A percentile compares a stretch with the other conserved stretches of the same genome.
phyloP scores from a whole-genome alignment of 2,329 filamentous ascomycete species.

The Aspergillus brasiliensis region DNA sequence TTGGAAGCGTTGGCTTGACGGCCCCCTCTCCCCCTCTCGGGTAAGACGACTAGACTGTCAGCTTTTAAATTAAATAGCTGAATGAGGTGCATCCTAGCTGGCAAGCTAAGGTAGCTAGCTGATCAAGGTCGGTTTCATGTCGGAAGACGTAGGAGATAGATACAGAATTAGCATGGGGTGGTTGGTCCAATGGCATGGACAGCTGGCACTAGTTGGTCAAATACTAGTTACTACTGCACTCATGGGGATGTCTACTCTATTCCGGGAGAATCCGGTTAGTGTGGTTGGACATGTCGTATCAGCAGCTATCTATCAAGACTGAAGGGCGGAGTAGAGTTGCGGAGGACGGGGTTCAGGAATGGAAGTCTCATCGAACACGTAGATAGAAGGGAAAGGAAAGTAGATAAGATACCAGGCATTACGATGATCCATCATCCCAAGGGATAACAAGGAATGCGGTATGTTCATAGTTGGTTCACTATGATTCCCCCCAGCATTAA shows the following conservation, averaged over 20 bases:
- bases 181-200: too few relatives aligned
- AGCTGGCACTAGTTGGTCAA: background rate
- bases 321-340: background rate
- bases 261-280: too few relatives aligned
- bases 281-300: background rate
- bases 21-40: background rate
- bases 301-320: too few relatives aligned
- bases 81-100: background rate
- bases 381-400: background rate
- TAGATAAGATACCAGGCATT: background rate
- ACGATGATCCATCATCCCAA: background rate
- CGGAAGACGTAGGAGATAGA: background rate
- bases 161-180: background rate
- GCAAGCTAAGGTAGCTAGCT: background rate
- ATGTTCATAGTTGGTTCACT: too few relatives aligned
- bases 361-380: background rate
- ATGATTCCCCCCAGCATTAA: background rate
- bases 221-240: too few relatives aligned
- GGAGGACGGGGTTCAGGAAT: background rate
- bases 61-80: slow-evolving; percentile 1
- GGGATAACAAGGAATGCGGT: background rate
- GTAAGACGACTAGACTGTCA: background rate
- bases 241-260: too few relatives aligned
- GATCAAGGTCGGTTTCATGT: background rate
- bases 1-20: background rate